Percentiles rank a stretch among this genome's conserved stretches.
These are phyloP conservation scores for Pseudogymnoascus sp. DNA, from an alignment of 2,329 filamentous ascomycete species.

Conservation along the genomic window DNA sequence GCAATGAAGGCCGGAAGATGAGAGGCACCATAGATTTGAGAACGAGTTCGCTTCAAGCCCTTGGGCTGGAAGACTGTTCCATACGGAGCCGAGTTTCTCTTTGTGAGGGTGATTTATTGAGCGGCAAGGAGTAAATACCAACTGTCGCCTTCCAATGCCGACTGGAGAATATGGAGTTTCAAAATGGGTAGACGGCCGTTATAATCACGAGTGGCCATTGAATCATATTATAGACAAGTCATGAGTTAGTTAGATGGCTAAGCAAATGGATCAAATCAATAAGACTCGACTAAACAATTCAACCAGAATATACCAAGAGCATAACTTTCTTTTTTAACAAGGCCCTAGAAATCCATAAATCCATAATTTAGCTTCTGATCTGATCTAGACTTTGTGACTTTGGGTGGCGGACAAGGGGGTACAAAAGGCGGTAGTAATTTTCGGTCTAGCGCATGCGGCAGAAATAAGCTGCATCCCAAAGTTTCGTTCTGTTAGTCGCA, in stretches of 20 bases:
- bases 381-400: not conserved
- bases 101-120: not conserved
- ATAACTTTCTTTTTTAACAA: not conserved
- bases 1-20: not conserved
- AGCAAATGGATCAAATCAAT: not conserved
- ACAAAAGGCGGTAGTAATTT: slow-evolving; percentile 3
- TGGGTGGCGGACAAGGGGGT: not conserved
- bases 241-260: not conserved
- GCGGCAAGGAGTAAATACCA: not conserved
- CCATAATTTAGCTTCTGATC: not conserved
- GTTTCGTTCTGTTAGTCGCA: not conserved
- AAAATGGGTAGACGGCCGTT: not conserved
- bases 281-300: not conserved
- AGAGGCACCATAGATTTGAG: not conserved
- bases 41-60: not conserved
- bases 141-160: not conserved
- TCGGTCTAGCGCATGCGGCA: not conserved
- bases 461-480: slow-evolving; percentile 4
- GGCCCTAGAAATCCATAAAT: not conserved
- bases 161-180: slow-evolving; percentile 6
- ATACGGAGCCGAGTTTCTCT: not conserved
- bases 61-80: not conserved
- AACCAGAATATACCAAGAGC: not conserved
- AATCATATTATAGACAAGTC: slow-evolving; percentile 1
- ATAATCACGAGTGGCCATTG: not conserved